A percentile compares a stretch with the other conserved stretches of the same genome.
Evolutionary conservation across 306 rosid genomes (phyloP).

Genomic region (Corylus heterophylla): DNA sequence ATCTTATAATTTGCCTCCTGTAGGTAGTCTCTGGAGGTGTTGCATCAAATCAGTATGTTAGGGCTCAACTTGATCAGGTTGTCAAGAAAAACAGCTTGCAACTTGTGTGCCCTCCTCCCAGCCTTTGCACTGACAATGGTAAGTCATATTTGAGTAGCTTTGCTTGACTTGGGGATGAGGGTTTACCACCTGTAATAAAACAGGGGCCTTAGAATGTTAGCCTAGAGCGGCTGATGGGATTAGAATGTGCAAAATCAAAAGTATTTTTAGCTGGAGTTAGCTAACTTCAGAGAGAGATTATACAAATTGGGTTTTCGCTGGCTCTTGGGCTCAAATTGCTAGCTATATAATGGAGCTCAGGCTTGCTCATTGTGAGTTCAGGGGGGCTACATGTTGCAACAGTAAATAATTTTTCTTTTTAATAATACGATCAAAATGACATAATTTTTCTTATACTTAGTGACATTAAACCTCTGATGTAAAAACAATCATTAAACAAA

Average conservation of each 20-base stretch:
- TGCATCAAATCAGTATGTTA: conserved; percentile 85
- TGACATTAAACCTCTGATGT: no score
- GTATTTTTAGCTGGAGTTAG: neutral
- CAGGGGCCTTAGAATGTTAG: neutral
- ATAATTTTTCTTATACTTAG: no score
- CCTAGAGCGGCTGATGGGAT: neutral
- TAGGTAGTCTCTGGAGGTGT: conserved; percentile 97
- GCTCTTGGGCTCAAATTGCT: no score
- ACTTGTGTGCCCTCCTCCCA: conserved; percentile 93
- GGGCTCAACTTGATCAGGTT: conserved; percentile 72
- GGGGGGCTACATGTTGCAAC: no score
- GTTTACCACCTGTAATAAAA: neutral
- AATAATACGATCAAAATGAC: no score
- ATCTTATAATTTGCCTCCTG: conserved; percentile 32
- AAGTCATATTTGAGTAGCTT: conserved; percentile 32
- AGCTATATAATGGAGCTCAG: no score
- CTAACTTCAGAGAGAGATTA: neutral
- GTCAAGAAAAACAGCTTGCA: conserved; percentile 64
- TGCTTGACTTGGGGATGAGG: conserved; percentile 22
- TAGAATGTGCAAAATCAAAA: neutral
- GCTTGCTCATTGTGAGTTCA: no score
- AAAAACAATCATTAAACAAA: no score
- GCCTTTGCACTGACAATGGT: conserved; percentile 97
- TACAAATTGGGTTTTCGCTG: no score
- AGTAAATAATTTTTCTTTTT: no score